Evolutionary conservation across 306 rosid genomes (phyloP), one percentile per base, ranked within the genome.

Genomic region (Pterocarpus macrocarpus): DNA sequence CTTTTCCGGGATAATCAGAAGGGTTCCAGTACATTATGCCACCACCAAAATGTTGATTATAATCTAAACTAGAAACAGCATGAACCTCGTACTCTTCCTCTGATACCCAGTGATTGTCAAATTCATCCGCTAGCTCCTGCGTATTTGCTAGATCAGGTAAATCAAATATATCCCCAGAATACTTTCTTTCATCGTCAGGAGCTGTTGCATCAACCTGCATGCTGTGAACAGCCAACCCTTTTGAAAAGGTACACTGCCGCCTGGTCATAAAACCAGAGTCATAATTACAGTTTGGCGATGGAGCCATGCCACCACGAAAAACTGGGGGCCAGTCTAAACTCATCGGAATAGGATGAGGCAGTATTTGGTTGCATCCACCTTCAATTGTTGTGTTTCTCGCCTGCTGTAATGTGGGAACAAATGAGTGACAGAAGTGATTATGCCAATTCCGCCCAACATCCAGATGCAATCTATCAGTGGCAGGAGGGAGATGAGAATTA

Each of bases 291-390:
- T 91, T 77, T 59, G 78, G 81, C 8, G 92, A 83, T 52, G 93
- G 90, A 80, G 89, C 88, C 89, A 92, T 59, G 43, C 93, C 86
- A 81, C 97, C 90, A 66, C 95, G 90, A 61, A 90, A 82, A 78
- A 91, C 88, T 64, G 98, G 98, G 32, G 97, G 98, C 97, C 97
- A 94, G 88, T 94, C 98, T 66, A 94, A 83, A 86, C 98, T 94
- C 98, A 92, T 82, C 64, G 93, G 93, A 82, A 91, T 30, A 36
- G 90, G 91, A 75, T 86, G 90, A 83, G 93, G 71, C 70, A 90
- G 73, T 75, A 90, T 77, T 78, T 84, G 91, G 83, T 91, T 94
- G 85, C 92, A 87, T 66, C 89, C 89, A 78, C 93, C 92, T 73
- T 92, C 94, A 78, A 87, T 80, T 59, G 90, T 82, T 39, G 92